Percentiles rank a stretch among this genome's conserved stretches.
These are phyloP conservation scores for Phragmites australis DNA, from an alignment of 176 grass and related monocot genomes.

Conservation along the genomic window DNA sequence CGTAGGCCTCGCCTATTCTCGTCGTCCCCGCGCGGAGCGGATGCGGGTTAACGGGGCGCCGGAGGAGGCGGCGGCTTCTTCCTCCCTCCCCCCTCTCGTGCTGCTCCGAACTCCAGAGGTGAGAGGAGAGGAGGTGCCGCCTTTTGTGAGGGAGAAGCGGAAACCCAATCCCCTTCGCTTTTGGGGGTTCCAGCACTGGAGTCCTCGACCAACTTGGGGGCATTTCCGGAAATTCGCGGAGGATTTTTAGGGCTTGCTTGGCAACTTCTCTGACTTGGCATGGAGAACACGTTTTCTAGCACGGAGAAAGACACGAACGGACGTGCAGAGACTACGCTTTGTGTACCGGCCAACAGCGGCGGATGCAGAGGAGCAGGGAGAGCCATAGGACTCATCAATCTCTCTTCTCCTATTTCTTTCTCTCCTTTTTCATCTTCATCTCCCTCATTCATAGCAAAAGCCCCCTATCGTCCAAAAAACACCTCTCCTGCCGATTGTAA, in stretches of 20 bases:
- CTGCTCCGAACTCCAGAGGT: background rate
- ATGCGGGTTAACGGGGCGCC: background rate
- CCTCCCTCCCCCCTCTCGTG: conserved; percentile 14
- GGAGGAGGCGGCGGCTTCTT: background rate
- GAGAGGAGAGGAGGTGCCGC: background rate
- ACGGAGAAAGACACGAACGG: no score
- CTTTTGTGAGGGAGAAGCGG: conserved; percentile 16
- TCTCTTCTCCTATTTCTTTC: no score
- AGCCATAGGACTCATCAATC: no score
- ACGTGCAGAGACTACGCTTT: no score
- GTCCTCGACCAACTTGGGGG: conserved; percentile 7
- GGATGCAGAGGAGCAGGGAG: no score
- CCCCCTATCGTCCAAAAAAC: no score
- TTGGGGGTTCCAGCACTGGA: background rate
- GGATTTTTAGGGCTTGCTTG: conserved; percentile 26
- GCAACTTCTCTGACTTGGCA: no score
- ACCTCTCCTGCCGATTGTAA: no score
- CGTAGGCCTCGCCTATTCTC: background rate
- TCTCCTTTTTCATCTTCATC: no score
- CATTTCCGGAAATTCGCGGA: background rate
- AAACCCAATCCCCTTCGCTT: background rate
- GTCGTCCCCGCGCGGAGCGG: background rate
- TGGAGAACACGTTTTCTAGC: no score
- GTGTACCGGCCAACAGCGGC: no score
- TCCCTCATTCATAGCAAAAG: no score